These are phyloP conservation scores for Fusarium sp. DNA, from an alignment of 2,329 filamentous ascomycete species.

Conservation along the genomic window DNA sequence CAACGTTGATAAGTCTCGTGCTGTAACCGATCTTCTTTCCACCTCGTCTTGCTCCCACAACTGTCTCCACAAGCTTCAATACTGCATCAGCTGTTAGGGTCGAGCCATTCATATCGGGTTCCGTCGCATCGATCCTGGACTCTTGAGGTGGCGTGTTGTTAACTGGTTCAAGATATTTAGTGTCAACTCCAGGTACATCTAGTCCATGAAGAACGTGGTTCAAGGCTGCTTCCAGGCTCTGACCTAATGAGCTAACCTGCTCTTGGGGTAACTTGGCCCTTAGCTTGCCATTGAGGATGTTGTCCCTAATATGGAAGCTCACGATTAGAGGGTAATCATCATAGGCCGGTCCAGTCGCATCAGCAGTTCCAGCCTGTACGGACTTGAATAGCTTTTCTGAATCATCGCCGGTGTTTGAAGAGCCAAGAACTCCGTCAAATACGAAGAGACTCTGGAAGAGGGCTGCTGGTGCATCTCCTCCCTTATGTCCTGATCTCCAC, in stretches of 20 bases:
- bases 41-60: neutral
- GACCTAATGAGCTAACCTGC: neutral
- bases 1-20: conserved; percentile 13
- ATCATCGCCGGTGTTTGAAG: neutral
- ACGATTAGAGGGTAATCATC: conserved; percentile 25
- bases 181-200: neutral
- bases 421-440: conserved; percentile 8
- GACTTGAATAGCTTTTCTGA: neutral
- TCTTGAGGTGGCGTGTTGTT: fast-evolving
- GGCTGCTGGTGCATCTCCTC: neutral
- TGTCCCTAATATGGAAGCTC: conserved; percentile 19
- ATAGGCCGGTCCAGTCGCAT: neutral
- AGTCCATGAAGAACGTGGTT: neutral
- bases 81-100: neutral
- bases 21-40: neutral
- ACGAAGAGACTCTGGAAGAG: conserved; percentile 28
- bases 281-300: neutral
- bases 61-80: neutral
- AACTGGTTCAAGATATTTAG: neutral
- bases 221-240: neutral
- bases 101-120: neutral
- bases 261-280: neutral
- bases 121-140: fast-evolving
- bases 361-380: neutral
- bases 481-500: neutral